Conservation (phyloP, 164 flowering plant genomes). For the Taxillus chinensis region DNA sequence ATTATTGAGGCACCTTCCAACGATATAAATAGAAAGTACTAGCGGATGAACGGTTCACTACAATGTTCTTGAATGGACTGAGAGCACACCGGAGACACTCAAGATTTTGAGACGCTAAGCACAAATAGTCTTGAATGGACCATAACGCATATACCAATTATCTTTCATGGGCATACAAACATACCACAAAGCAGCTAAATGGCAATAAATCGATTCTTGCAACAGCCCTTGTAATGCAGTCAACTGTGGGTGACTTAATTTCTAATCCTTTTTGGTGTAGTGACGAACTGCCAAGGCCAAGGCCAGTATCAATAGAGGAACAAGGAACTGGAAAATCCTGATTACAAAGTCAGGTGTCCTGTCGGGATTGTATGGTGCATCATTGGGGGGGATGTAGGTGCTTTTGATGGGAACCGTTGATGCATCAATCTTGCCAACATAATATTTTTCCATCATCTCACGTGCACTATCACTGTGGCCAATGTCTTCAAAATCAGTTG, state of each 20-base stretch:
- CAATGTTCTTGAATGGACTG: too few relatives aligned
- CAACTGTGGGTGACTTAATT: neutral
- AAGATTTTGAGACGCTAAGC: neutral
- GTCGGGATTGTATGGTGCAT: slow-evolving; percentile 33
- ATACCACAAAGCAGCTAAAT: neutral
- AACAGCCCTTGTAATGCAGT: neutral
- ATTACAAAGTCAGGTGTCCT: slow-evolving; percentile 54
- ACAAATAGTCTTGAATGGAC: neutral
- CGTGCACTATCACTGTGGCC: slow-evolving; percentile 84
- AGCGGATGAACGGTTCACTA: too few relatives aligned
- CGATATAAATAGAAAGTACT: too few relatives aligned
- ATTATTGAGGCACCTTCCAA: too few relatives aligned
- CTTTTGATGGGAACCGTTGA: slow-evolving; percentile 53
- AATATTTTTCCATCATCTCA: slow-evolving; percentile 68
- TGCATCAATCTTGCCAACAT: slow-evolving; percentile 65
- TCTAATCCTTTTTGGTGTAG: slow-evolving; percentile 61
- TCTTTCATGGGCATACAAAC: neutral
- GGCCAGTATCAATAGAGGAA: slow-evolving; percentile 75
- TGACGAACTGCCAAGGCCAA: slow-evolving; percentile 65
- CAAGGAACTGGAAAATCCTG: slow-evolving; percentile 72
- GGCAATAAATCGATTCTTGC: neutral
- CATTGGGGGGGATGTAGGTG: slow-evolving; percentile 30
- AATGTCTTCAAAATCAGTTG: slow-evolving; percentile 82
- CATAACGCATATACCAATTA: neutral
- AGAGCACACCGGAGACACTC: too few relatives aligned